A percentile compares a stretch with the other conserved stretches of the same genome.
These are phyloP conservation scores for Sphaceloma murrayae DNA, from an alignment of 2,329 filamentous ascomycete species.

Conservation along the genomic window DNA sequence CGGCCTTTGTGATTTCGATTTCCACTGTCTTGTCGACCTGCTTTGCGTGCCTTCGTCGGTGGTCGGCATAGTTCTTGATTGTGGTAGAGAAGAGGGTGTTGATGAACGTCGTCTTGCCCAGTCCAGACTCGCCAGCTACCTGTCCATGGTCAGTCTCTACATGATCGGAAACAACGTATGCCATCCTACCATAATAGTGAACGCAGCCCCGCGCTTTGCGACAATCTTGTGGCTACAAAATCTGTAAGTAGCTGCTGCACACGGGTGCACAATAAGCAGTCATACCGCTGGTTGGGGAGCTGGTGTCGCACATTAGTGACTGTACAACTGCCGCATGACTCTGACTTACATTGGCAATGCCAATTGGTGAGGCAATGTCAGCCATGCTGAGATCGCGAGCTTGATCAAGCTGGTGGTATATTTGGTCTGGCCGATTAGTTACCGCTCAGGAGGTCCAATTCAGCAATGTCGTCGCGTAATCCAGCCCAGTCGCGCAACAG, in stretches of 20 bases:
- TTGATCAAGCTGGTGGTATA: constrained; percentile 16
- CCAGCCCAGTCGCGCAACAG: too few species aligned
- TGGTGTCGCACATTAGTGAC: constrained; percentile 35
- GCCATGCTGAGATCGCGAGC: constrained; percentile 41
- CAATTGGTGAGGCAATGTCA: constrained; percentile 58
- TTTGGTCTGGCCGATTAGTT: constrained; percentile 4
- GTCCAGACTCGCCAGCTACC: constrained; percentile 96
- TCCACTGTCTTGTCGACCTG: constrained; percentile 99
- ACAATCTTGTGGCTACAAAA: constrained; percentile 57
- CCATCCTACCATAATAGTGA: constrained; percentile 87
- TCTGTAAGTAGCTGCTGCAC: constrained; percentile 26
- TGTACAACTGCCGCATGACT: constrained; percentile 12
- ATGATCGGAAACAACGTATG: not conserved
- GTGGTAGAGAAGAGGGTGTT: constrained; percentile 99
- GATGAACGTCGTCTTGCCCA: constrained; percentile 99
- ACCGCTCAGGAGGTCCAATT: constrained; percentile 8
- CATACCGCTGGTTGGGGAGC: constrained; percentile 60
- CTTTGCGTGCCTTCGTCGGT: constrained; percentile 98
- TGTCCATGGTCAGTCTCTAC: constrained; percentile 35
- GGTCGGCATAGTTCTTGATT: constrained; percentile 99
- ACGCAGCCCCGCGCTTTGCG: constrained; percentile 82
- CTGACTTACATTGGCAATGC: constrained; percentile 60
- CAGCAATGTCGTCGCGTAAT: too few species aligned
- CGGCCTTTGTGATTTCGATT: constrained; percentile 99
- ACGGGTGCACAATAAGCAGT: constrained; percentile 21